Conservation (phyloP, 2,329 filamentous ascomycete genomes). For the Fusarium decemcellulare region DNA sequence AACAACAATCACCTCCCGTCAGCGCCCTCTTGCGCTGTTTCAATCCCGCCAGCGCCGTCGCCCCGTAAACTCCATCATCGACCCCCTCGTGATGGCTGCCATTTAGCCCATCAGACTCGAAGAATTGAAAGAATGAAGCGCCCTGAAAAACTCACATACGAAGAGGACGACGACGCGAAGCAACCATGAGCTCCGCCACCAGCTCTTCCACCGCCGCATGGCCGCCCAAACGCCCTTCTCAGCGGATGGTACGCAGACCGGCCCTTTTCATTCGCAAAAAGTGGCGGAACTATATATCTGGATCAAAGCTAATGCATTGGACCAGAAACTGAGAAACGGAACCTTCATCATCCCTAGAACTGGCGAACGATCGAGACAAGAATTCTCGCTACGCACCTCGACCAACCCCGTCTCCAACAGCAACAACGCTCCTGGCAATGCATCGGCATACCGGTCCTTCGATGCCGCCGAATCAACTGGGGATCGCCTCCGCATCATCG, state of each 20-base stretch:
- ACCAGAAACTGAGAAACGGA: conserved; percentile 82
- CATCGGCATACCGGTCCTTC: conserved; percentile 35
- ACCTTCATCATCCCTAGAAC: conserved; percentile 90
- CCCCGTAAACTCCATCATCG: too few relatives aligned
- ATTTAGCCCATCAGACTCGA: conserved; percentile 35
- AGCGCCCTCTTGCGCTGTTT: neutral
- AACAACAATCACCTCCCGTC: conserved; percentile 1
- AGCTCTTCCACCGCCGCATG: conserved; percentile 52
- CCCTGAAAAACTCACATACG: conserved; percentile 24
- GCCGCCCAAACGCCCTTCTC: conserved; percentile 61
- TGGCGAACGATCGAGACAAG: conserved; percentile 85
- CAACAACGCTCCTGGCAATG: conserved; percentile 13
- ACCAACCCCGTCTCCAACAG: conserved; percentile 41
- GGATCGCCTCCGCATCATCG: conserved; percentile 53
- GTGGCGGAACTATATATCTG: neutral
- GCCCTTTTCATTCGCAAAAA: neutral
- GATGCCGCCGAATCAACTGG: conserved; percentile 49
- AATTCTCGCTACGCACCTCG: conserved; percentile 80
- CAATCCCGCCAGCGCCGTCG: neutral
- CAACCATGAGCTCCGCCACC: conserved; percentile 57
- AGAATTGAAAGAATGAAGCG: conserved; percentile 42
- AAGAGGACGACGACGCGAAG: conserved; percentile 53
- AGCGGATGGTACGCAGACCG: conserved; percentile 58
- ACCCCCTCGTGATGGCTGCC: conserved; percentile 3
- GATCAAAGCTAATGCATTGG: conserved; percentile 25